Percentiles rank a stretch among this genome's conserved stretches.
Evolutionary conservation across 495 filamentous ascomycete genomes (phyloP).

Genomic region (Xylaria sp.): DNA sequence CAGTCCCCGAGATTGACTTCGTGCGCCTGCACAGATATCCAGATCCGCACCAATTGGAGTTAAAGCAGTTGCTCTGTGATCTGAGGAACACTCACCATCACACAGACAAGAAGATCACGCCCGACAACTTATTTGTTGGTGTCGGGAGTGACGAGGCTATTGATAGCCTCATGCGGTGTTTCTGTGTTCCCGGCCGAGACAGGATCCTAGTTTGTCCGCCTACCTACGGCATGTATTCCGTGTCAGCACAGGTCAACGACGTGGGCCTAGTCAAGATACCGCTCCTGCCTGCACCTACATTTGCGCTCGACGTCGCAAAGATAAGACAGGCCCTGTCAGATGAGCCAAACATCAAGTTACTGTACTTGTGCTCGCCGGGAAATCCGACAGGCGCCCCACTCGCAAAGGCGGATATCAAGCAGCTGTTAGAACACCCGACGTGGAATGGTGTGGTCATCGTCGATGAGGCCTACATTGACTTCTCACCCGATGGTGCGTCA

Average conservation of each 20-base stretch:
- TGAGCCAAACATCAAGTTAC: slow-evolving; percentile 76
- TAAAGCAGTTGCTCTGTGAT: slow-evolving; percentile 87
- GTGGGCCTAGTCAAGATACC: slow-evolving; percentile 84
- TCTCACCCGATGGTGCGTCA: slow-evolving; percentile 77
- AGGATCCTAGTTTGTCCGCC: slow-evolving; percentile 93
- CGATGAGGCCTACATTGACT: slow-evolving; percentile 98
- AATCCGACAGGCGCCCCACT: slow-evolving; percentile 88
- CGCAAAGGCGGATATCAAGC: slow-evolving; percentile 73
- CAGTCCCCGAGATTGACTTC: slow-evolving; percentile 65
- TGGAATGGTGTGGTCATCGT: slow-evolving; percentile 96
- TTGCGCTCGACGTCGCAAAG: slow-evolving; percentile 72
- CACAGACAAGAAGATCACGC: slow-evolving; percentile 73
- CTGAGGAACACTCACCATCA: slow-evolving; percentile 87
- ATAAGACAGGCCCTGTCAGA: slow-evolving; percentile 69
- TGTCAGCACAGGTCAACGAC: slow-evolving; percentile 93
- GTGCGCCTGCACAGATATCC: slow-evolving; percentile 90
- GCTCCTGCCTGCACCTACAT: slow-evolving; percentile 64
- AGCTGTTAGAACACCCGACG: slow-evolving; percentile 81
- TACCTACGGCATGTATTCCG: slow-evolving; percentile 97
- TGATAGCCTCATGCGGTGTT: slow-evolving; percentile 89
- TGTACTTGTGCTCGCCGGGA: slow-evolving; percentile 91
- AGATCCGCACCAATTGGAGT: slow-evolving; percentile 86
- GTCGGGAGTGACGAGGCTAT: slow-evolving; percentile 97
- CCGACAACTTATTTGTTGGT: slow-evolving; percentile 89
- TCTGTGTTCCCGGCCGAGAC: slow-evolving; percentile 86